These are phyloP conservation scores for Cardamine chenopodiifolia DNA, from an alignment of 345 rosid species.

Conservation along the genomic window DNA sequence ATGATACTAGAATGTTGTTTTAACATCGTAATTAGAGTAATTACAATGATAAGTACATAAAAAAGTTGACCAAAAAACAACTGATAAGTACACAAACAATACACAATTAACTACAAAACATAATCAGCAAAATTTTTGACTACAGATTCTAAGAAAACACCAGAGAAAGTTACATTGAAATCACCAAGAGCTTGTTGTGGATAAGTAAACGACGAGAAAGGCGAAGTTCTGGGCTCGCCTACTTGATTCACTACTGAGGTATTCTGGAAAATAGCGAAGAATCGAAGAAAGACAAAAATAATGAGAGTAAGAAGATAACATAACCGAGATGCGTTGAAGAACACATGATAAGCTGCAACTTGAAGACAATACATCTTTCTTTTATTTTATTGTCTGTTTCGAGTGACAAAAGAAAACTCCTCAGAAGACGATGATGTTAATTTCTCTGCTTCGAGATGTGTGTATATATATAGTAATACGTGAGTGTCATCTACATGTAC, in stretches of 20 bases:
- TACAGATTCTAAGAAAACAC: constrained; percentile 18
- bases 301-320: constrained; percentile 34
- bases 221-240: not conserved
- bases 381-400: not conserved
- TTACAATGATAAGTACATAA: not conserved
- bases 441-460: constrained; percentile 19
- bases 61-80: not conserved
- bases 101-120: constrained; percentile 5
- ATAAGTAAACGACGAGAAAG: not conserved
- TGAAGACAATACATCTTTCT: constrained; percentile 39
- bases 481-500: constrained; percentile 1
- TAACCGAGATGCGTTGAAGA: constrained; percentile 41
- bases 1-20: not conserved
- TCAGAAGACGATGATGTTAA: not conserved
- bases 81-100: not conserved
- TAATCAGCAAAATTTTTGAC: constrained; percentile 14
- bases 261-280: constrained; percentile 9
- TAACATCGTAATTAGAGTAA: not conserved
- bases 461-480: constrained; percentile 24
- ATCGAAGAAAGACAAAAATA: constrained; percentile 25
- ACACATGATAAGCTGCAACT: constrained; percentile 47
- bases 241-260: not conserved
- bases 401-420: not conserved
- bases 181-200: constrained; percentile 10
- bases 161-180: constrained; percentile 29